Conservation (phyloP, 768 basidiomycete genomes). For the Termitomyces sp. region DNA sequence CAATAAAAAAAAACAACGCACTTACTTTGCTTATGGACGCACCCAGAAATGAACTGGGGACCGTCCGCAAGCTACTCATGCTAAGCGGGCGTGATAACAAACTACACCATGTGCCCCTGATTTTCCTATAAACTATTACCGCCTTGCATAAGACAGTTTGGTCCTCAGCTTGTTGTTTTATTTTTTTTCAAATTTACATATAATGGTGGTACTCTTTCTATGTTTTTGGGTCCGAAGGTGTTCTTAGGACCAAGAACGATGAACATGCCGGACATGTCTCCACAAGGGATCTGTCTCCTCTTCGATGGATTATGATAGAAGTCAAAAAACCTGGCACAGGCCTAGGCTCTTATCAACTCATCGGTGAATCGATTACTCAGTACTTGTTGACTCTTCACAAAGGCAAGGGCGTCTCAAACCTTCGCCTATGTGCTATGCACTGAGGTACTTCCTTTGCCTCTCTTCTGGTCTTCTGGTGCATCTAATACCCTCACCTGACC, state of each 20-base stretch:
- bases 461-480: too few relatives aligned
- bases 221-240: not conserved
- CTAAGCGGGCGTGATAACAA: slow-evolving; percentile 1
- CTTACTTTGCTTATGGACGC: too few relatives aligned
- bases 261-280: not conserved
- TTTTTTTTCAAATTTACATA: too few relatives aligned
- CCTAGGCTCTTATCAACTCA: not conserved
- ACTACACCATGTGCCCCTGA: not conserved
- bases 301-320: not conserved
- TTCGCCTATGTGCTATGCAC: not conserved
- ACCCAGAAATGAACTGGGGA: not conserved
- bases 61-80: not conserved
- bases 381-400: too few relatives aligned
- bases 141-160: too few relatives aligned
- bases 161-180: too few relatives aligned
- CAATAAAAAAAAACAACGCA: too few relatives aligned
- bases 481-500: not conserved
- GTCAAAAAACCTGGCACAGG: not conserved
- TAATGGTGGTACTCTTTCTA: not conserved
- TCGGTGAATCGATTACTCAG: not conserved
- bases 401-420: not conserved
- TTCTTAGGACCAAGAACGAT: not conserved
- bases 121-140: too few relatives aligned
- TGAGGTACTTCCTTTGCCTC: not conserved
- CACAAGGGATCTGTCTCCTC: not conserved